These are phyloP conservation scores for Monosporascus sp. DNA, from an alignment of 2,329 filamentous ascomycete genomes.

Conservation along the genomic window DNA sequence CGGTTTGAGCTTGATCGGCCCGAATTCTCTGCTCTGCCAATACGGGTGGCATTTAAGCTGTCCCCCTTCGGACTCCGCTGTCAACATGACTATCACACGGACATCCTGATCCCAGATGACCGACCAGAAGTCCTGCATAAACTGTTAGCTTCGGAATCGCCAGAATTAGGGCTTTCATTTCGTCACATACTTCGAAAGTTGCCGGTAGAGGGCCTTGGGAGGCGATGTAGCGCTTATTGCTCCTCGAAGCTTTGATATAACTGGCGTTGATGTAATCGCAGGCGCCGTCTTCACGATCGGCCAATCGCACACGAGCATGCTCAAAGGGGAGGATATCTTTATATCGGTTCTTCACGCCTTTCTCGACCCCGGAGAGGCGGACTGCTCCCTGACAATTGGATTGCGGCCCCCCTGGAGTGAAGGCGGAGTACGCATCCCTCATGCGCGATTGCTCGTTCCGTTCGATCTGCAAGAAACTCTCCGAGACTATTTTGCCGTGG, in stretches of 20 bases:
- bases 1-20: slow-evolving; percentile 66
- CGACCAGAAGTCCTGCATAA: slow-evolving; percentile 84
- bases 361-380: slow-evolving; percentile 86
- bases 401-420: slow-evolving; percentile 36
- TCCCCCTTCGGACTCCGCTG: slow-evolving; percentile 86
- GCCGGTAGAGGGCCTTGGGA: slow-evolving; percentile 89
- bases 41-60: slow-evolving; percentile 94
- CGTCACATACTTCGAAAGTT: slow-evolving; percentile 73
- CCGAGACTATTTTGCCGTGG: slow-evolving; percentile 73
- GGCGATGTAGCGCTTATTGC: slow-evolving; percentile 90
- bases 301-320: slow-evolving; percentile 79
- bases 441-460: slow-evolving; percentile 85
- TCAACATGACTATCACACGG: slow-evolving; percentile 92
- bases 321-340: slow-evolving; percentile 98
- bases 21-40: slow-evolving; percentile 78
- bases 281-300: slow-evolving; percentile 57
- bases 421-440: slow-evolving; percentile 64
- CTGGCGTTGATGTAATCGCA: slow-evolving; percentile 98
- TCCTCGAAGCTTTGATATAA: slow-evolving; percentile 71
- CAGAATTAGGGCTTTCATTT: neutral
- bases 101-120: slow-evolving; percentile 96
- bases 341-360: slow-evolving; percentile 92
- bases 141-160: slow-evolving; percentile 21
- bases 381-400: slow-evolving; percentile 36
- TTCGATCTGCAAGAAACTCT: slow-evolving; percentile 81